Percentiles rank a stretch among this genome's conserved stretches.
Evolutionary conservation across 306 rosid species (phyloP).

Genomic region (Trifolium pratense): DNA sequence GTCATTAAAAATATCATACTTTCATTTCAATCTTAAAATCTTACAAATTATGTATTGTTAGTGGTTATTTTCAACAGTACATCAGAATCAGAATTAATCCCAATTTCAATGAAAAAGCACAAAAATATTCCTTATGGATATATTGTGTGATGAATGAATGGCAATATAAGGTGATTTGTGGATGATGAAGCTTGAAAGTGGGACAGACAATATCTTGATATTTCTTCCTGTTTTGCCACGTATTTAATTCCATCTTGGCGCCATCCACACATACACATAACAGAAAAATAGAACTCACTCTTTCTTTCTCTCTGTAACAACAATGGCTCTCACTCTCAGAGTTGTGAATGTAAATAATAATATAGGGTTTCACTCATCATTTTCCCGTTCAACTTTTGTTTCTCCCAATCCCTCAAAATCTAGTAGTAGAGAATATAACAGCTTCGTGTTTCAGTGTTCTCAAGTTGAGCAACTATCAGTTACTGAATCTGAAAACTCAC

Average conservation of each 20-base stretch:
- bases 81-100: too few species aligned
- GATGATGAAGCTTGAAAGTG: neutral
- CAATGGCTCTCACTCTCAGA: constrained; percentile 42
- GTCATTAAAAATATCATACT: too few species aligned
- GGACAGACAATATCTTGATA: neutral
- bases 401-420: constrained; percentile 36
- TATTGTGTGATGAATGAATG: constrained; percentile 7
- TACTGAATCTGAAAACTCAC: constrained; percentile 62
- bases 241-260: constrained; percentile 31
- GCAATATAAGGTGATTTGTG: neutral
- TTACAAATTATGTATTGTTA: too few species aligned
- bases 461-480: constrained; percentile 54
- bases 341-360: constrained; percentile 20
- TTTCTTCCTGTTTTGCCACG: constrained; percentile 37
- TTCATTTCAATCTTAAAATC: too few species aligned
- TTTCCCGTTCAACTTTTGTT: constrained; percentile 29
- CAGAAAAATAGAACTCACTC: constrained; percentile 3
- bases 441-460: constrained; percentile 40
- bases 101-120: neutral
- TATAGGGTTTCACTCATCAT: constrained; percentile 32
- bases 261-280: constrained; percentile 36
- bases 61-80: too few species aligned
- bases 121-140: constrained; percentile 19
- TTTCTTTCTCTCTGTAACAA: neutral
- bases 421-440: neutral